Conservation (phyloP, 345 rosid species). For the Hirschfeldia incana region DNA sequence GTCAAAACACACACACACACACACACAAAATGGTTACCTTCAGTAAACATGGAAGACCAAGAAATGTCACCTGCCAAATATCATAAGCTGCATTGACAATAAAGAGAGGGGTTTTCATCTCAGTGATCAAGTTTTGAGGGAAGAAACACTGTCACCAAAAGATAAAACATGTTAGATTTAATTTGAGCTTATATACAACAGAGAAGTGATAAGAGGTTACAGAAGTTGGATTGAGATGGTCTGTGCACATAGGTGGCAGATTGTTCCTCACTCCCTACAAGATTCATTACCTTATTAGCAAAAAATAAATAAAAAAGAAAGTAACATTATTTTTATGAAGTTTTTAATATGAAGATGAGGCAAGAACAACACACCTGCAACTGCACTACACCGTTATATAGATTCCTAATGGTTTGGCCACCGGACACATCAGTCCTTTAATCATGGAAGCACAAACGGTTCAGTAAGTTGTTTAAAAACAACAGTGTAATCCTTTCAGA, state of each 20-base stretch:
- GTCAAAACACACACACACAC: background rate
- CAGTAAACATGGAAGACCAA: background rate
- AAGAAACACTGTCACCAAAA: slow-evolving; percentile 74
- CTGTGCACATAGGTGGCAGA: slow-evolving; percentile 71
- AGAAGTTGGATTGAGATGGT: slow-evolving; percentile 80
- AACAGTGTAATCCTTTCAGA: too few species aligned
- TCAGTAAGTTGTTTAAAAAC: background rate
- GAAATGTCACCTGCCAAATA: slow-evolving; percentile 82
- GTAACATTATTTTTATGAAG: background rate
- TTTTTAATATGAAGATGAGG: background rate
- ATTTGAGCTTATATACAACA: background rate
- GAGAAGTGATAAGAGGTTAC: slow-evolving; percentile 42
- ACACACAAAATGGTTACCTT: background rate
- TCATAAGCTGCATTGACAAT: slow-evolving; percentile 93
- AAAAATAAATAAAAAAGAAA: background rate
- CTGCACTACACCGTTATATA: slow-evolving; percentile 70
- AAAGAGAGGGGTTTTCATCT: slow-evolving; percentile 75
- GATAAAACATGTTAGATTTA: background rate
- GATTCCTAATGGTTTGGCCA: slow-evolving; percentile 70
- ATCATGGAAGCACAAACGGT: slow-evolving; percentile 13
- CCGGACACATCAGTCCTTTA: slow-evolving; percentile 82
- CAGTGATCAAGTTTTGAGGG: slow-evolving; percentile 81
- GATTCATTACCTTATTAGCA: slow-evolving; percentile 17
- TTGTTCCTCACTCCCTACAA: slow-evolving; percentile 57
- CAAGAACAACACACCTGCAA: slow-evolving; percentile 58